Conservation (phyloP, 2,329 filamentous ascomycete species). For the Sphaerostilbella broomeana region DNA sequence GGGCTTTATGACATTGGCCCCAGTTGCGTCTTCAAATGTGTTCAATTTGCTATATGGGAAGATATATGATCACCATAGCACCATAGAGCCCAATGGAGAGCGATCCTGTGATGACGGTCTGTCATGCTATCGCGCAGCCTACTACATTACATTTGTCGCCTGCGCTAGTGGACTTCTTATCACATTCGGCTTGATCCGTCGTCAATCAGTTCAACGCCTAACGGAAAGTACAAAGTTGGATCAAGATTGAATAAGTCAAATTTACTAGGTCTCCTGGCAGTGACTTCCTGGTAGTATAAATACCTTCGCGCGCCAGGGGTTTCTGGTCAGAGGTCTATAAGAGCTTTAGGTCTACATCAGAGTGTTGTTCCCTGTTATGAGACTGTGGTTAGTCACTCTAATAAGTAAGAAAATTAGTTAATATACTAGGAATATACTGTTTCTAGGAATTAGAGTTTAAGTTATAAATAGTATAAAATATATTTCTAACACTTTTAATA, state of each 20-base stretch:
- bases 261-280: background rate
- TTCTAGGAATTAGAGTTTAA: background rate
- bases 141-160: constrained; percentile 68
- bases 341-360: background rate
- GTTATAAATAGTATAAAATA: background rate
- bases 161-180: constrained; percentile 63
- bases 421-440: background rate
- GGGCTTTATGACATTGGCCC: constrained; percentile 88
- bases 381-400: background rate
- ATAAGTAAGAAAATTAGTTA: background rate
- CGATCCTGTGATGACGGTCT: constrained; percentile 71
- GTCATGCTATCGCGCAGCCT: constrained; percentile 74
- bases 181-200: constrained; percentile 63
- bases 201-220: constrained; percentile 40
- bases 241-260: constrained; percentile 6
- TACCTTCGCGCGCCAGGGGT: background rate
- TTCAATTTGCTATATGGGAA: constrained; percentile 89
- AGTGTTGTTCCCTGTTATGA: background rate
- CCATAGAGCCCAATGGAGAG: constrained; percentile 61
- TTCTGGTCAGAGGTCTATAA: background rate
- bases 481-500: background rate
- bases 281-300: background rate
- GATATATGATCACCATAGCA: constrained; percentile 75
- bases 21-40: constrained; percentile 79
- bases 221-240: constrained; percentile 23